phyloP scores from a whole-genome alignment of 2,329 filamentous ascomycete genomes.

The Xylariaceae sp. region DNA sequence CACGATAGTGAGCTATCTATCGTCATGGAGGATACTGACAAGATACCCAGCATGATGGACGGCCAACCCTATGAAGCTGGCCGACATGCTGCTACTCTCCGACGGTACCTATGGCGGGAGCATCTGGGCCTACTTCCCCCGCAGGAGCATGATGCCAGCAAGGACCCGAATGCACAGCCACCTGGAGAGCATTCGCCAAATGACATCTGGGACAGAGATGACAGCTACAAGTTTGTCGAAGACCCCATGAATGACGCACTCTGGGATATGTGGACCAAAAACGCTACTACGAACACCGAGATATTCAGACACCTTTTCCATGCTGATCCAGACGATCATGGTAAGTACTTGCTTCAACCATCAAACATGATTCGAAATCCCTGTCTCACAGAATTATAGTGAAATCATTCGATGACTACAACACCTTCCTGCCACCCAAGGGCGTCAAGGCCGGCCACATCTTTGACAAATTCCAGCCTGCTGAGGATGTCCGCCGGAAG shows the following conservation, averaged over 20 bases:
- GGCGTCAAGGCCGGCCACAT: constrained; percentile 80
- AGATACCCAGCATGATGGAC: constrained; percentile 69
- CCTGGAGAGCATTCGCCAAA: constrained; percentile 64
- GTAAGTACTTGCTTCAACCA: constrained; percentile 36
- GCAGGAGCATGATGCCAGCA: constrained; percentile 62
- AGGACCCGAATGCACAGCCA: constrained; percentile 71
- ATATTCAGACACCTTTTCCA: constrained; percentile 79
- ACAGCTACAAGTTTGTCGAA: constrained; percentile 60
- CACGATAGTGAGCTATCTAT: constrained; percentile 91
- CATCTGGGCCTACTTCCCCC: constrained; percentile 77
- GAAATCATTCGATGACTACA: constrained; percentile 86
- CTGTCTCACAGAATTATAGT: constrained; percentile 43
- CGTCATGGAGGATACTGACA: constrained; percentile 78
- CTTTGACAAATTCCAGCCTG: constrained; percentile 73
- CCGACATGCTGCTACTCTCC: constrained; percentile 76
- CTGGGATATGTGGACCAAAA: constrained; percentile 64
- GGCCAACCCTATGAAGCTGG: constrained; percentile 73
- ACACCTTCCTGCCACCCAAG: constrained; percentile 67
- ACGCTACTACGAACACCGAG: constrained; percentile 67
- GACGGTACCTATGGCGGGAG: constrained; percentile 83
- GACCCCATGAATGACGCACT: constrained; percentile 67
- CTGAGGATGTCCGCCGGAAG: constrained; percentile 68
- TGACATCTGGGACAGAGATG: constrained; percentile 55
- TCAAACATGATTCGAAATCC: not conserved
- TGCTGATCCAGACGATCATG: constrained; percentile 82